phyloP scores from a whole-genome alignment of 1,139 yeast genomes.

The Kodamaea plutei region DNA sequence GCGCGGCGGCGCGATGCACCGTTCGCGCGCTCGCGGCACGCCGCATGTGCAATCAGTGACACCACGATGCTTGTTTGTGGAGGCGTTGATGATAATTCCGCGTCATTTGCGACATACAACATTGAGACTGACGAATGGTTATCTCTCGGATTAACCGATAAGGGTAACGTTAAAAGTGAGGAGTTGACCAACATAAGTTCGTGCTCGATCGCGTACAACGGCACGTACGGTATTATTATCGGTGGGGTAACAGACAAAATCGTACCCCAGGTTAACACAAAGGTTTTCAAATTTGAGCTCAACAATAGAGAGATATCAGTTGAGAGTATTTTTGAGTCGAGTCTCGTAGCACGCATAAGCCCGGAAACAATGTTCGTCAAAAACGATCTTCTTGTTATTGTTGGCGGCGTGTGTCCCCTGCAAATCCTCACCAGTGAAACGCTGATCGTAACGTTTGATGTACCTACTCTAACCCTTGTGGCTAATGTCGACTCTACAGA shows the following conservation, averaged over 20 bases:
- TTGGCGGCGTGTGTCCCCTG: conserved; percentile 58
- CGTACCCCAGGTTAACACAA: conserved; percentile 30
- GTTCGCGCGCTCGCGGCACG: conserved; percentile 51
- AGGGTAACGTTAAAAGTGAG: too few relatives aligned
- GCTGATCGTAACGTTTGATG: conserved; percentile 36
- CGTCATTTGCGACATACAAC: too few relatives aligned
- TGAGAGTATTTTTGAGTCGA: too few relatives aligned
- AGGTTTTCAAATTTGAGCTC: conserved; percentile 34
- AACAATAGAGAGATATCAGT: too few relatives aligned
- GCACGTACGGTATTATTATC: conserved; percentile 37
- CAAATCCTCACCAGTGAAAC: conserved; percentile 33
- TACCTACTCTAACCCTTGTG: too few relatives aligned
- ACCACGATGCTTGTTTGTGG: conserved; percentile 4
- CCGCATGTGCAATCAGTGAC: conserved; percentile 30
- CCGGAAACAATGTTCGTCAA: conserved; percentile 27
- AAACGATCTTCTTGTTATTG: conserved; percentile 34
- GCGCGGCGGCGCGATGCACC: conserved; percentile 41
- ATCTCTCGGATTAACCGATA: too few relatives aligned
- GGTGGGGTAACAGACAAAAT: conserved; percentile 50
- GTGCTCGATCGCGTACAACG: conserved; percentile 34
- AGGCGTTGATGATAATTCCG: too few relatives aligned
- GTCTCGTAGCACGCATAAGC: conserved; percentile 57
- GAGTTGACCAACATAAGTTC: too few relatives aligned
- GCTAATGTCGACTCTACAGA: neutral
- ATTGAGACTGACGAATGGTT: too few relatives aligned